phyloP scores from a whole-genome alignment of 805 yeast species.

The Kodamaea kakaduensis region DNA sequence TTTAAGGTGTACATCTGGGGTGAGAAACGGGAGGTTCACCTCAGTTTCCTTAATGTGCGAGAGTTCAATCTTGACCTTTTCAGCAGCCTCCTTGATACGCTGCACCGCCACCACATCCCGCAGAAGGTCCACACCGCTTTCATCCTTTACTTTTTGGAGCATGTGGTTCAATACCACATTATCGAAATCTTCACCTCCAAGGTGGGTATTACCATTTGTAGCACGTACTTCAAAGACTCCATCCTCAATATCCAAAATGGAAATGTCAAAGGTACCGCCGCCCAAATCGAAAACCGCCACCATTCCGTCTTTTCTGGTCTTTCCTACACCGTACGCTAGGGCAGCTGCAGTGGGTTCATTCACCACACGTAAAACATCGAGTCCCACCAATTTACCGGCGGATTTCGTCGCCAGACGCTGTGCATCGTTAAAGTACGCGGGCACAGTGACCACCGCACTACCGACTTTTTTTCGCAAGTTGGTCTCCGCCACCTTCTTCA shows the following conservation, averaged over 20 bases:
- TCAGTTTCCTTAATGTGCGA: conserved; percentile 61
- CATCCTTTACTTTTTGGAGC: conserved; percentile 51
- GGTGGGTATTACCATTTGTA: conserved; percentile 79
- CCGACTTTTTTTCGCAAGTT: conserved; percentile 41
- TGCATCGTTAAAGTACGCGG: conserved; percentile 78
- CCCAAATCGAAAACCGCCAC: conserved; percentile 71
- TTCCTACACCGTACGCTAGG: conserved; percentile 71
- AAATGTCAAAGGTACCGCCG: conserved; percentile 83
- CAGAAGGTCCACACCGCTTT: conserved; percentile 48
- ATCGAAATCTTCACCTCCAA: conserved; percentile 87
- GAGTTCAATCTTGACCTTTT: conserved; percentile 68
- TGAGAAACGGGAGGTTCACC: conserved; percentile 67
- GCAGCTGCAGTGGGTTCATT: conserved; percentile 90
- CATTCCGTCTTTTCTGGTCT: conserved; percentile 46
- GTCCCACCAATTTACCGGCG: conserved; percentile 73
- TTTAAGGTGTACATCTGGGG: conserved; percentile 58
- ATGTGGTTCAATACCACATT: conserved; percentile 57
- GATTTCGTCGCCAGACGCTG: conserved; percentile 82
- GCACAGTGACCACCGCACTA: conserved; percentile 80
- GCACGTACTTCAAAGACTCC: conserved; percentile 81
- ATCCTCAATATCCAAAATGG: conserved; percentile 71
- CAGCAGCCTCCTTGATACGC: conserved; percentile 77
- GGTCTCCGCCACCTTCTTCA: conserved; percentile 63
- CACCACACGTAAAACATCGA: conserved; percentile 69
- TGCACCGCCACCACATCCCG: conserved; percentile 58